These are phyloP conservation scores for Metschnikowia baotianmanensis DNA, from an alignment of 805 yeast genomes.

Conservation along the genomic window DNA sequence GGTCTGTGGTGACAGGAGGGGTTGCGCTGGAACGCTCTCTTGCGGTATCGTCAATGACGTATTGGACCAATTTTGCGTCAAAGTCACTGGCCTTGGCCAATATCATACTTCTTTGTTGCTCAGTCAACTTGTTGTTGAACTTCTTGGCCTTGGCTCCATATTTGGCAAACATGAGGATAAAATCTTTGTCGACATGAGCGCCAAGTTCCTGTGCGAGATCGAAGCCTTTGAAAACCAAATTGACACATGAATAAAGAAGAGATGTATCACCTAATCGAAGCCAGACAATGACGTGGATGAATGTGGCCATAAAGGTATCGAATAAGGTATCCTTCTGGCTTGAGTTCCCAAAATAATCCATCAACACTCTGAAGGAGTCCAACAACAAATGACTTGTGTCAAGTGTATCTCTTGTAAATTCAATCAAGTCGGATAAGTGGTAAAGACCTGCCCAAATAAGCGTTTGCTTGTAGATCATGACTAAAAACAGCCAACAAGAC, in stretches of 20 bases:
- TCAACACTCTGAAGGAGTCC: slow-evolving; percentile 56
- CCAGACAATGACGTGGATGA: slow-evolving; percentile 73
- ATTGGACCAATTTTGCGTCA: slow-evolving; percentile 53
- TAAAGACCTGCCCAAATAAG: slow-evolving; percentile 71
- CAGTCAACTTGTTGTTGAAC: slow-evolving; percentile 67
- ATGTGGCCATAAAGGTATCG: slow-evolving; percentile 55
- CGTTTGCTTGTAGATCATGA: slow-evolving; percentile 64
- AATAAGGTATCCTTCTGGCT: slow-evolving; percentile 34
- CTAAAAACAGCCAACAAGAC: slow-evolving; percentile 67
- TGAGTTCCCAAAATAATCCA: slow-evolving; percentile 18
- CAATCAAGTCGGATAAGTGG: slow-evolving; percentile 56
- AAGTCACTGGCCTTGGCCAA: slow-evolving; percentile 58
- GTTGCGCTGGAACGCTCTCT: slow-evolving; percentile 35
- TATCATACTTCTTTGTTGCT: slow-evolving; percentile 63
- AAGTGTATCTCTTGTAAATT: slow-evolving; percentile 82
- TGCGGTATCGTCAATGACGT: slow-evolving; percentile 28
- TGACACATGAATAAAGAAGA: slow-evolving; percentile 68
- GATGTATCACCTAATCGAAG: slow-evolving; percentile 78
- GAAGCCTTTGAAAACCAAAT: slow-evolving; percentile 61
- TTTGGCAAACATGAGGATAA: slow-evolving; percentile 56
- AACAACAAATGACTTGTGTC: slow-evolving; percentile 60
- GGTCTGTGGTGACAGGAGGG: slow-evolving; percentile 4
- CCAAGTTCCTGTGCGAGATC: slow-evolving; percentile 59
- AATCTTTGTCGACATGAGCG: slow-evolving; percentile 48
- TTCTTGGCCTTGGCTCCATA: slow-evolving; percentile 65